Percentiles rank a stretch among this genome's conserved stretches.
These are phyloP conservation scores for Mycotypha africana DNA, from an alignment of 371 early-diverging fungal genomes.

Conservation along the genomic window DNA sequence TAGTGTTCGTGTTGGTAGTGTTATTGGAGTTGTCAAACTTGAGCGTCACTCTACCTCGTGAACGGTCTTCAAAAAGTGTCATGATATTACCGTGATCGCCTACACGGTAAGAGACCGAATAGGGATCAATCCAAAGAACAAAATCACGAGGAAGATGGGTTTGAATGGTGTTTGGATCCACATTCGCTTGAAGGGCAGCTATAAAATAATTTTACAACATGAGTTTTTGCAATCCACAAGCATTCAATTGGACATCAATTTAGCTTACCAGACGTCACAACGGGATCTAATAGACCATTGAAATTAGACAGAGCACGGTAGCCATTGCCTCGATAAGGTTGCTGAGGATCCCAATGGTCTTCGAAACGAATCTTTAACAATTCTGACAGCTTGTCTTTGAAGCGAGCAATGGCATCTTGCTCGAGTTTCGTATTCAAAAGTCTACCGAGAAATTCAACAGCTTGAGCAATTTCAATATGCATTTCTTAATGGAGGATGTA, in stretches of 20 bases:
- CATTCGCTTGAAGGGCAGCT: slow-evolving; percentile 26
- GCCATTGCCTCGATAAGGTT: slow-evolving; percentile 66
- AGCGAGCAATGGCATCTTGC: slow-evolving; percentile 25
- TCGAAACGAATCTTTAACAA: slow-evolving; percentile 39
- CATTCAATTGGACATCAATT: neutral
- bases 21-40: slow-evolving; percentile 26
- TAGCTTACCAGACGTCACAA: slow-evolving; percentile 40
- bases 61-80: slow-evolving; percentile 67
- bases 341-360: slow-evolving; percentile 72
- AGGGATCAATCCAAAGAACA: slow-evolving; percentile 84
- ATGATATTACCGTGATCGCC: slow-evolving; percentile 74
- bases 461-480: slow-evolving; percentile 62
- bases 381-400: slow-evolving; percentile 39
- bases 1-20: neutral
- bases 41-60: slow-evolving; percentile 51
- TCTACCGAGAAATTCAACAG: slow-evolving; percentile 53
- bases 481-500: slow-evolving; percentile 28
- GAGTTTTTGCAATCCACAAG: neutral
- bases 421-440: slow-evolving; percentile 45
- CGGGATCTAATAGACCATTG: slow-evolving; percentile 62
- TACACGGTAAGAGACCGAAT: slow-evolving; percentile 65
- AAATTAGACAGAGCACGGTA: slow-evolving; percentile 74
- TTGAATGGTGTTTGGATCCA: slow-evolving; percentile 19
- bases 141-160: slow-evolving; percentile 66
- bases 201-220: neutral